A percentile compares a stretch with the other conserved stretches of the same genome.
These are phyloP conservation scores for Halophytophthora batemanensis DNA, from an alignment of 352 stramenopile genomes.

Conservation along the genomic window DNA sequence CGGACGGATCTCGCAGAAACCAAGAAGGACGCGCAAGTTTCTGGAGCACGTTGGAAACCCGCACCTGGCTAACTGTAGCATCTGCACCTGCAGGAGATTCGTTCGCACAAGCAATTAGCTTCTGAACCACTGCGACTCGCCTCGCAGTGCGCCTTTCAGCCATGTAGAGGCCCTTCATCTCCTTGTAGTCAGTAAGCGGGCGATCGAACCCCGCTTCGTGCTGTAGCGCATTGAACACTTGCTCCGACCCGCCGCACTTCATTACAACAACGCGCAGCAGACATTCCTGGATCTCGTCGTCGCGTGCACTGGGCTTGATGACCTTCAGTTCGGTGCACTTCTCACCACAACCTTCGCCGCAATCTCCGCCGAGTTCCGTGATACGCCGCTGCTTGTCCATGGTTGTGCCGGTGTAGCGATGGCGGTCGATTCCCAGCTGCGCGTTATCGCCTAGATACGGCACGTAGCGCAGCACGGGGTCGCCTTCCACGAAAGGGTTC, in stretches of 20 bases:
- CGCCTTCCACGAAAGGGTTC: slow-evolving; percentile 75
- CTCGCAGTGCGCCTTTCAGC: slow-evolving; percentile 13
- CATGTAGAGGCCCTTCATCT: slow-evolving; percentile 40
- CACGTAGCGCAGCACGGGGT: slow-evolving; percentile 82
- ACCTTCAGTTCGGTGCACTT: slow-evolving; percentile 31
- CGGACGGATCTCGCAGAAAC: slow-evolving; percentile 27
- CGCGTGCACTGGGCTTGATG: slow-evolving; percentile 27
- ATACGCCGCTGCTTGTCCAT: slow-evolving; percentile 52
- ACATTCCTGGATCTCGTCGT: slow-evolving; percentile 64
- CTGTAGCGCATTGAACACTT: slow-evolving; percentile 49
- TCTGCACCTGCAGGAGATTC: slow-evolving; percentile 1
- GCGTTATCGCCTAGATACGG: slow-evolving; percentile 86
- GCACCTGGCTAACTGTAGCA: background rate
- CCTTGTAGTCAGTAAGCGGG: slow-evolving; percentile 43
- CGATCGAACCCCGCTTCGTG: slow-evolving; percentile 25
- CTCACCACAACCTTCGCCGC: background rate
- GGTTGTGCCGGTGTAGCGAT: slow-evolving; percentile 56
- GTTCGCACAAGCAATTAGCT: slow-evolving; percentile 11
- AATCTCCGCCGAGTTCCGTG: slow-evolving; percentile 33
- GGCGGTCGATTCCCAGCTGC: slow-evolving; percentile 52
- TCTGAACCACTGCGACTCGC: slow-evolving; percentile 24
- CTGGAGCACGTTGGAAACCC: slow-evolving; percentile 7
- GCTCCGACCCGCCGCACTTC: slow-evolving; percentile 35
- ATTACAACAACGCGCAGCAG: slow-evolving; percentile 51
- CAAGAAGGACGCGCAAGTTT: slow-evolving; percentile 22